Evolutionary conservation across 2,329 filamentous ascomycete genomes (phyloP), one percentile per base, ranked within the genome.

Genomic region (Hypoxylon sp.): DNA sequence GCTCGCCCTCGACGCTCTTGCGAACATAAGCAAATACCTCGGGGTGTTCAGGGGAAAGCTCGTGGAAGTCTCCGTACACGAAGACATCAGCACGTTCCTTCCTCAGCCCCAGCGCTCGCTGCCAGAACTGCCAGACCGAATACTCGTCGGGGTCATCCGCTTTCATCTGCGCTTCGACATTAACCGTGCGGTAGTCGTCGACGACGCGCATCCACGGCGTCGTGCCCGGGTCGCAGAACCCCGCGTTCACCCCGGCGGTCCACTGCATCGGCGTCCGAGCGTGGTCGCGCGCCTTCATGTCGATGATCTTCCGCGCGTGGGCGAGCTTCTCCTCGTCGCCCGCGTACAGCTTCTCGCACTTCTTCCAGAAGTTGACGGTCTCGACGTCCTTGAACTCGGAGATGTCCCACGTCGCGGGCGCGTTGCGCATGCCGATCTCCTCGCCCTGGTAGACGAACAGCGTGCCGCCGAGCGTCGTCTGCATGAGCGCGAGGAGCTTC

Each of bases 211-310:
- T 89, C 87, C 87, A 89, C 0, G 87, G 86, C 52, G 79, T 78
- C 0, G 80, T 81, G 0, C 77, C 79, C 0, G 78, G 68, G 57
- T 79, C 76, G 5, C 87, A 88, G 78, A 92, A 92, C 1, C 90
- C 90, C 0, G 86, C 87, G 67, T 89, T 82, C 0, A 80, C 74
- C 0, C 78, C 78, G 0, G 75, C 80, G 58, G 82, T 82, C 90
- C 90, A 92, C 67, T 90, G 88, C 79, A 93, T 87, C 0, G 90
- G 90, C 2, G 87, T 84, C n/a, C 90, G 82, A 7, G 88, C 84
- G 72, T 92, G 87, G 73, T 92, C 89, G 30, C 89, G 81, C 4
- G 84, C 88, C 28, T 91, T 83, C 62, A 84, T 80, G 67, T 88
- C 84, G 53, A 91, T 78, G 38, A 85, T 80, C 7, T 79, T 75